A percentile compares a stretch with the other conserved stretches of the same genome.
phyloP scores from a whole-genome alignment of 768 basidiomycete genomes.

The Pulveroboletus sp. region DNA sequence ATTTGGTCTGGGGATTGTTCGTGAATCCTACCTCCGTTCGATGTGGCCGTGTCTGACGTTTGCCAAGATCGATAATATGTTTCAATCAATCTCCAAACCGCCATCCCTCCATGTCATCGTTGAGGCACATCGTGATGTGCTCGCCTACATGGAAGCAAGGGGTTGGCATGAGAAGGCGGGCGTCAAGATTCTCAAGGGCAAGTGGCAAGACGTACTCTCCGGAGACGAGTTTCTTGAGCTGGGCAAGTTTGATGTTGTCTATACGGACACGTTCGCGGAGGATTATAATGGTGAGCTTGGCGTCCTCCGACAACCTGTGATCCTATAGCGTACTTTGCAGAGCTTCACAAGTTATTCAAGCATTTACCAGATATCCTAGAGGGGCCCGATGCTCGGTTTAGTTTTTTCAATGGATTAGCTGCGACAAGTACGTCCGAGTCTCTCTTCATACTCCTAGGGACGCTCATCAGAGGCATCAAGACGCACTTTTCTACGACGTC shows the following conservation, averaged over 20 bases:
- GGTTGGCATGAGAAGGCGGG: slow-evolving; percentile 78
- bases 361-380: slow-evolving; percentile 70
- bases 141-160: slow-evolving; percentile 67
- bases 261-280: slow-evolving; percentile 93
- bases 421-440: slow-evolving; percentile 68
- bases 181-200: slow-evolving; percentile 79
- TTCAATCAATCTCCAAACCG: slow-evolving; percentile 56
- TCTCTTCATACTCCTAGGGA: background rate
- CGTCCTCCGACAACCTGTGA: background rate
- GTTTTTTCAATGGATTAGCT: slow-evolving; percentile 96
- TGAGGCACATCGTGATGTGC: slow-evolving; percentile 90
- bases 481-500: slow-evolving; percentile 86
- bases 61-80: slow-evolving; percentile 72
- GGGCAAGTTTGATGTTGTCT: slow-evolving; percentile 85
- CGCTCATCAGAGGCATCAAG: slow-evolving; percentile 36
- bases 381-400: slow-evolving; percentile 72
- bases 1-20: slow-evolving; percentile 88
- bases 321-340: slow-evolving; percentile 24
- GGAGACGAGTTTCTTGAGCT: slow-evolving; percentile 50
- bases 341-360: slow-evolving; percentile 78
- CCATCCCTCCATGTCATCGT: slow-evolving; percentile 83
- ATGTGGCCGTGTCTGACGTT: slow-evolving; percentile 3
- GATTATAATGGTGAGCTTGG: slow-evolving; percentile 57
- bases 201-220: slow-evolving; percentile 88
- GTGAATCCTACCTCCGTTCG: slow-evolving; percentile 19